Evolutionary conservation across 352 stramenopile species (phyloP).

Genomic region (Globisporangium ultimum): DNA sequence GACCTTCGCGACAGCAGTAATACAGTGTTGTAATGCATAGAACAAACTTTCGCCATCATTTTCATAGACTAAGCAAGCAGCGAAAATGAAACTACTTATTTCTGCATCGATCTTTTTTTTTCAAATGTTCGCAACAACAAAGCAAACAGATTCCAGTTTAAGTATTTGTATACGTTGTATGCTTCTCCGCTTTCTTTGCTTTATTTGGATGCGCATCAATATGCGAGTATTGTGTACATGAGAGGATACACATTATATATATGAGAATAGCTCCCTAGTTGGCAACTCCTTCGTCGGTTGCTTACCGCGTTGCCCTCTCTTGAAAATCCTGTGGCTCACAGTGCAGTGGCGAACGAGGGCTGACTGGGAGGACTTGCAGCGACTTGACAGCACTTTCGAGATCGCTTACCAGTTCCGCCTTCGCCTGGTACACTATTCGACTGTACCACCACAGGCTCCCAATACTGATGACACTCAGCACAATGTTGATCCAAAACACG

Average conservation of each 20-base stretch:
- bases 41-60: neutral
- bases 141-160: too few species aligned
- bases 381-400: slow-evolving; percentile 28
- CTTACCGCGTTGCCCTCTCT: neutral
- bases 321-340: slow-evolving; percentile 24
- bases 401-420: slow-evolving; percentile 40
- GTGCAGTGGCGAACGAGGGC: slow-evolving; percentile 42
- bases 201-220: neutral
- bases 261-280: too few species aligned
- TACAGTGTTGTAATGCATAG: neutral
- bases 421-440: slow-evolving; percentile 49
- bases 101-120: too few species aligned
- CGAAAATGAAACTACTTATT: too few species aligned
- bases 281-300: too few species aligned
- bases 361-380: slow-evolving; percentile 23
- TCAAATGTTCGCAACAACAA: too few species aligned
- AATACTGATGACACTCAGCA: slow-evolving; percentile 53
- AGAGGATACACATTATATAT: too few species aligned
- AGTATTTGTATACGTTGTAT: neutral
- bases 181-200: neutral
- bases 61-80: too few species aligned
- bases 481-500: slow-evolving; percentile 76
- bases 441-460: slow-evolving; percentile 65
- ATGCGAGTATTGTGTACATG: too few species aligned
- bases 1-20: slow-evolving; percentile 10